Evolutionary conservation across 768 basidiomycete species (phyloP), one percentile per base, ranked within the genome.

Genomic region (Butyriboletus loyo): DNA sequence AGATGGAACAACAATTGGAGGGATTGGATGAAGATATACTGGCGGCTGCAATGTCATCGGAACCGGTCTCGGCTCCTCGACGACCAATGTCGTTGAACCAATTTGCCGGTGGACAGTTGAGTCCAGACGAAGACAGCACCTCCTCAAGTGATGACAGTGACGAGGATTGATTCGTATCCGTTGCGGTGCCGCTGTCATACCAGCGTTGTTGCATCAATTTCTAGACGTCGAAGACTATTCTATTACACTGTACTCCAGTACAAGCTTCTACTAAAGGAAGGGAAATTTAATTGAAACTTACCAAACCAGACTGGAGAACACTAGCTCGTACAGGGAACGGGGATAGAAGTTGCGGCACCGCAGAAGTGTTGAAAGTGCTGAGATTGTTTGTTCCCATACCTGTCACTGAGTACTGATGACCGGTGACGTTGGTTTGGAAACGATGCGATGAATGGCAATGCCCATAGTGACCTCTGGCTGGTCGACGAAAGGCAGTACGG

Each of bases 401-500:
- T n/a, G n/a, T n/a, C n/a, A n/a, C n/a, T n/a, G n/a, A n/a, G n/a
- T n/a, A n/a, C n/a, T n/a, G n/a, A n/a, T n/a, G n/a, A n/a, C n/a
- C 10, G 31, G 45, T 24, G 41, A 44, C 28, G 37, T 38, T 30
- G 28, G 17, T 27, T 22, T 41, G 10, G 47, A 21, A 46, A 11
- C 14, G 28, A n/a, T 13, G 15, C 14, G 28, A n/a, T 13, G 28
- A 34, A 7, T 24, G 31, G 36, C 9, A n/a, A 1, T 34, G 15
- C 32, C 15, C 7, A 35, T 3, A 35, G 17, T 8, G 17, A 35
- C 34, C 8, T 32, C 14, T 34, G 79, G 73, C 53, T 73, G 57
- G 24, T 77, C 77, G 71, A 89, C 85, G 64, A 87, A 89, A 14
- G 79, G 72, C 50, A 88, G 69, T 2, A 77, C 72, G 7, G 92